Evolutionary conservation across 2,329 filamentous ascomycete genomes (phyloP).

Genomic region (Trichoderma lentiforme): DNA sequence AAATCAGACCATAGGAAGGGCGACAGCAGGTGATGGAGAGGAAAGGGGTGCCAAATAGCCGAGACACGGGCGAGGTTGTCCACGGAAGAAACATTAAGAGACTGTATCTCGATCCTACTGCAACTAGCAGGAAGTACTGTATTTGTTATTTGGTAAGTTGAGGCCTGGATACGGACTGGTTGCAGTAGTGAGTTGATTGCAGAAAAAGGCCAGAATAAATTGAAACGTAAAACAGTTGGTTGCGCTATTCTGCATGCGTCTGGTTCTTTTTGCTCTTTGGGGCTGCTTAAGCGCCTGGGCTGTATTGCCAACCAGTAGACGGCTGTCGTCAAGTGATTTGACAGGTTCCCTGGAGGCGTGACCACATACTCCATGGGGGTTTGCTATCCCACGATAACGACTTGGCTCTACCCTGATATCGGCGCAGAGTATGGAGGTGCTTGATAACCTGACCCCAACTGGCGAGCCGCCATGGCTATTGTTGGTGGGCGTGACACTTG

Average conservation of each 20-base stretch:
- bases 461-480: not conserved
- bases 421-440: not conserved
- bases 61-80: conserved; percentile 1
- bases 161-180: not conserved
- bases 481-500: conserved; percentile 13
- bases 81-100: not conserved
- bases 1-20: not conserved
- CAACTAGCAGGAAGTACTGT: not conserved
- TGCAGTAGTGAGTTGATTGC: not conserved
- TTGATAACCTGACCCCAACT: conserved; percentile 1
- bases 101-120: not conserved
- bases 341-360: conserved; percentile 5
- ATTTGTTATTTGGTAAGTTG: not conserved
- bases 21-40: not conserved
- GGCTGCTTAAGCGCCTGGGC: conserved; percentile 5
- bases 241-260: not conserved
- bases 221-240: not conserved
- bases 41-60: not conserved
- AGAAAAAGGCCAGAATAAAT: not conserved
- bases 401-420: not conserved
- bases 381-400: not conserved
- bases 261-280: not conserved
- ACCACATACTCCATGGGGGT: conserved; percentile 12
- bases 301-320: not conserved
- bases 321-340: not conserved